Evolutionary conservation across 2,329 filamentous ascomycete species (phyloP).

Genomic region (Fusarium sp.): DNA sequence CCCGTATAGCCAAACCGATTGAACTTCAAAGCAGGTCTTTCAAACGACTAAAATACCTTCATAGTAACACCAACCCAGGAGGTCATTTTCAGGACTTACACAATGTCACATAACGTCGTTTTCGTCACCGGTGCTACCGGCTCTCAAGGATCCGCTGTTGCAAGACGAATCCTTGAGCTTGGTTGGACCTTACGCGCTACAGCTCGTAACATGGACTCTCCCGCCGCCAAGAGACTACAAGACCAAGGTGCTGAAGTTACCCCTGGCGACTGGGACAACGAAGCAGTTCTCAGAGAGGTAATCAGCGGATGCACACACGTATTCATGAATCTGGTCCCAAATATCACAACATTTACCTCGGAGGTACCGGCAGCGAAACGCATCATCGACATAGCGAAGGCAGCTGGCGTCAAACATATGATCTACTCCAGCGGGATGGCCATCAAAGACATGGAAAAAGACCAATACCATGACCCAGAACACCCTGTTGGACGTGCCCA

Average conservation of each 20-base stretch:
- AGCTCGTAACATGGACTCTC: background rate
- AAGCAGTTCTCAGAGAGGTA: background rate
- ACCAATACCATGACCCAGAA: background rate
- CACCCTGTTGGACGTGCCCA: background rate
- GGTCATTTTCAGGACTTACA: no score
- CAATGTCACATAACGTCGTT: background rate
- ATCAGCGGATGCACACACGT: background rate
- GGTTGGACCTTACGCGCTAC: background rate
- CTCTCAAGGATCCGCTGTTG: background rate
- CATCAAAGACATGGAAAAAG: conserved; percentile 7
- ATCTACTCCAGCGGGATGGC: conserved; percentile 13
- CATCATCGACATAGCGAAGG: background rate
- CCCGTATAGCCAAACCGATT: accelerated
- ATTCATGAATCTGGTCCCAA: conserved; percentile 2
- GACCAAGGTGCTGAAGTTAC: background rate
- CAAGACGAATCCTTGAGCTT: background rate
- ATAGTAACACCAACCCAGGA: accelerated
- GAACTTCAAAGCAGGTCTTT: no score
- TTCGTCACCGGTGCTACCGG: conserved; percentile 11
- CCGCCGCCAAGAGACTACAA: background rate
- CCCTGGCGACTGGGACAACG: background rate
- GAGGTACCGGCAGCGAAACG: background rate
- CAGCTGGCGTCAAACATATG: background rate
- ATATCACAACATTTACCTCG: background rate
- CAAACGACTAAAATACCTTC: no score